These are phyloP conservation scores for Colletotrichum sp. DNA, from an alignment of 2,329 filamentous ascomycete genomes.

Conservation along the genomic window DNA sequence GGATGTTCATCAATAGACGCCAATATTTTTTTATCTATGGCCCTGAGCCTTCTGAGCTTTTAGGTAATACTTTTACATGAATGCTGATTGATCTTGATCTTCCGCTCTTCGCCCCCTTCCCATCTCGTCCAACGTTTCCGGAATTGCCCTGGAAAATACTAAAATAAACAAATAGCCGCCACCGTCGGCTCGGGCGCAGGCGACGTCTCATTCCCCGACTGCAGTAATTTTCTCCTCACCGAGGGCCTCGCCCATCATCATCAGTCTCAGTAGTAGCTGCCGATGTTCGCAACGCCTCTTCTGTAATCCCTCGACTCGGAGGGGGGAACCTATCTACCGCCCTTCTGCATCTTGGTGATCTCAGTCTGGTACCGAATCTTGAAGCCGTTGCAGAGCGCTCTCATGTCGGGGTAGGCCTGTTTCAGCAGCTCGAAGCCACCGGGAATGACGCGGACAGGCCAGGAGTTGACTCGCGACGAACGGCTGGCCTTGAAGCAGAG, in stretches of 20 bases:
- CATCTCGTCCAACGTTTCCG: neutral
- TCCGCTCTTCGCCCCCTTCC: neutral
- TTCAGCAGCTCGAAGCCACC: constrained; percentile 92
- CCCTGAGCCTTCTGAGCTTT: neutral
- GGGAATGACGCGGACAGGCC: constrained; percentile 90
- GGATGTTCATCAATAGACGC: neutral
- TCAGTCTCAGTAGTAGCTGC: neutral
- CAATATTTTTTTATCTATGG: neutral
- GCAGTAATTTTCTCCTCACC: neutral
- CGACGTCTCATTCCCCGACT: neutral
- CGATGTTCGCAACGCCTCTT: neutral
- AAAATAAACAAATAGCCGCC: neutral
- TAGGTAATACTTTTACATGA: neutral
- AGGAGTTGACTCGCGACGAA: constrained; percentile 73
- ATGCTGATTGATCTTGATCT: neutral
- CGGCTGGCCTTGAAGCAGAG: constrained; percentile 95
- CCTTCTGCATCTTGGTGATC: constrained; percentile 63
- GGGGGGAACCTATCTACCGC: constrained; percentile 15
- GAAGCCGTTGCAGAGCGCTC: constrained; percentile 94
- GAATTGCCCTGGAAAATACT: neutral
- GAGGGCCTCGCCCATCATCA: neutral
- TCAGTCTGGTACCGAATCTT: constrained; percentile 78
- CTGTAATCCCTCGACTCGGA: neutral
- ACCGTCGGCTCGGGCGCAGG: neutral
- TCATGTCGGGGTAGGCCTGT: constrained; percentile 92